Conservation (phyloP, 768 basidiomycete species). For the Termitomyces sp. region DNA sequence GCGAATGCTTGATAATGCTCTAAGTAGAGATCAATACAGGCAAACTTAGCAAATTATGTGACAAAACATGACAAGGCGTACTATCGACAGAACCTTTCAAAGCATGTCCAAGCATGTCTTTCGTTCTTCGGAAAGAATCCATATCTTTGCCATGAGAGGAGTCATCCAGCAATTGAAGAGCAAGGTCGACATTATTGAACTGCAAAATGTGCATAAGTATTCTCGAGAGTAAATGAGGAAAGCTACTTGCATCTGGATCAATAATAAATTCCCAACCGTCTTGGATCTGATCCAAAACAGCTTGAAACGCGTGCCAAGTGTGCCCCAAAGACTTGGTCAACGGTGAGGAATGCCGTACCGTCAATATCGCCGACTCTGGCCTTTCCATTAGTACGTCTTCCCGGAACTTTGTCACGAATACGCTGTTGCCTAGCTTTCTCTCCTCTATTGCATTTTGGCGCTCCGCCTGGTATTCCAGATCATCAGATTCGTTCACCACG, state of each 20-base stretch:
- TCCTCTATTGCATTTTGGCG: slow-evolving; percentile 59
- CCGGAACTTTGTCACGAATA: slow-evolving; percentile 65
- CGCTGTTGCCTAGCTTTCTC: slow-evolving; percentile 67
- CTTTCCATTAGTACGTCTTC: slow-evolving; percentile 48
- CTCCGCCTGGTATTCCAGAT: slow-evolving; percentile 54
- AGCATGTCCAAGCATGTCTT: slow-evolving; percentile 72
- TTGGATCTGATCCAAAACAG: slow-evolving; percentile 80
- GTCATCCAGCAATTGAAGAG: slow-evolving; percentile 83
- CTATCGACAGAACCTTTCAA: slow-evolving; percentile 88
- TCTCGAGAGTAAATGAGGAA: slow-evolving; percentile 1
- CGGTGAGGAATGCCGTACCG: slow-evolving; percentile 42
- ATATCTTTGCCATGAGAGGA: slow-evolving; percentile 72
- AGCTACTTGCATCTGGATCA: slow-evolving; percentile 64
- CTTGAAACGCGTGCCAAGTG: slow-evolving; percentile 34
- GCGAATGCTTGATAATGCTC: slow-evolving; percentile 95
- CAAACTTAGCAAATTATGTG: not conserved
- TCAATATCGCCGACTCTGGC: slow-evolving; percentile 81
- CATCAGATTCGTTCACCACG: slow-evolving; percentile 49
- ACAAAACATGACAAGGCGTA: slow-evolving; percentile 34
- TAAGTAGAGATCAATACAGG: slow-evolving; percentile 23
- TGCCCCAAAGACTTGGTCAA: not conserved
- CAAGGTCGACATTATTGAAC: slow-evolving; percentile 95
- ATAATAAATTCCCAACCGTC: slow-evolving; percentile 90
- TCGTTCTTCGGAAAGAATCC: slow-evolving; percentile 73
- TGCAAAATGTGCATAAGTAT: slow-evolving; percentile 25